Evolutionary conservation across 1,284 basidiomycete genomes (phyloP).

Genomic region (Apiotrichum porosum): DNA sequence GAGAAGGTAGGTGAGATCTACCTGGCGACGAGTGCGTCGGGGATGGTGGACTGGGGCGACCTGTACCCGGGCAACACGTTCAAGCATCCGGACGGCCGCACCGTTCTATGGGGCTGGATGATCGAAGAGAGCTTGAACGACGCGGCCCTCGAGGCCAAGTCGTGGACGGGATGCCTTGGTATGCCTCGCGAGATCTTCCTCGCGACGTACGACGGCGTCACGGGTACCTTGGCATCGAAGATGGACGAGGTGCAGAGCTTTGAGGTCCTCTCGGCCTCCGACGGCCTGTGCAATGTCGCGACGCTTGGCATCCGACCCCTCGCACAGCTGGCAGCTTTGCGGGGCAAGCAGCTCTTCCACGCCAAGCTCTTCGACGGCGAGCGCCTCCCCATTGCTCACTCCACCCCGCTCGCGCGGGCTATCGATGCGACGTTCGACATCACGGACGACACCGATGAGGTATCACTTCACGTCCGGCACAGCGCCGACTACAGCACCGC

Average conservation of each 20-base stretch:
- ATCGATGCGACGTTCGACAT: neutral
- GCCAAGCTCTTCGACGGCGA: neutral
- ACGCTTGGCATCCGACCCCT: conserved; percentile 16
- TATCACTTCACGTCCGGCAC: conserved; percentile 1
- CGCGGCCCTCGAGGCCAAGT: conserved; percentile 3
- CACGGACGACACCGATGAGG: neutral
- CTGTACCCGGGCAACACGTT: conserved; percentile 19
- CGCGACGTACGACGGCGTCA: conserved; percentile 1
- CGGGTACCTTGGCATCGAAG: too few relatives aligned
- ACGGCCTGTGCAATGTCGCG: neutral
- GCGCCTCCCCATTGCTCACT: neutral
- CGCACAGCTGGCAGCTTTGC: conserved; percentile 3
- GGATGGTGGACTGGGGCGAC: conserved; percentile 17
- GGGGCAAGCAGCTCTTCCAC: neutral
- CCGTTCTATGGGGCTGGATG: conserved; percentile 22
- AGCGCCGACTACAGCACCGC: neutral
- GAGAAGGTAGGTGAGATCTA: too few relatives aligned
- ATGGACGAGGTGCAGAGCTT: too few relatives aligned
- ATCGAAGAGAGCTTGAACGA: conserved; percentile 18
- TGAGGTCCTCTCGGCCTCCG: neutral
- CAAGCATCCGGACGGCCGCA: conserved; percentile 2
- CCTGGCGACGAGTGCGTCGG: too few relatives aligned
- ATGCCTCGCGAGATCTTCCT: conserved; percentile 23
- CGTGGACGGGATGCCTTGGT: conserved; percentile 22
- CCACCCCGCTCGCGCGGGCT: conserved; percentile 1